phyloP scores from a whole-genome alignment of 75 land plant genomes.

The Picea glauca region DNA sequence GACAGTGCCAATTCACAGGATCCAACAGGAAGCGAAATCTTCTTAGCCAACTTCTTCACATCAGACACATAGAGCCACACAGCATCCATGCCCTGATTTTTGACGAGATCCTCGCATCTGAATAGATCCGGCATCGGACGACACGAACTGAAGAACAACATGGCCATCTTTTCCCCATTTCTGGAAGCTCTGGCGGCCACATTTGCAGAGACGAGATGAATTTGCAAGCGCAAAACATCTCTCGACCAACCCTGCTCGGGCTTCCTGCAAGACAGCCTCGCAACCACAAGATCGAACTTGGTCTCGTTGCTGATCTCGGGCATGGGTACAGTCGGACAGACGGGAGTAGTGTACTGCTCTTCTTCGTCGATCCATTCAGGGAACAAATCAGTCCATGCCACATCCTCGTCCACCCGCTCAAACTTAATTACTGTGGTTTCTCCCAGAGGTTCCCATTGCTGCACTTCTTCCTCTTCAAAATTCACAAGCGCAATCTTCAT shows the following conservation, averaged over 20 bases:
- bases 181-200: constrained; percentile 46
- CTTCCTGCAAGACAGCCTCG: constrained; percentile 58
- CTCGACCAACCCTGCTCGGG: constrained; percentile 52
- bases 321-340: constrained; percentile 77
- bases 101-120: constrained; percentile 63
- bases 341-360: constrained; percentile 41
- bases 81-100: constrained; percentile 23
- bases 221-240: constrained; percentile 71
- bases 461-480: constrained; percentile 33
- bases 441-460: constrained; percentile 26
- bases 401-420: constrained; percentile 24
- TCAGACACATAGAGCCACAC: constrained; percentile 65
- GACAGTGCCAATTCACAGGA: constrained; percentile 77
- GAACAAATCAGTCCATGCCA: constrained; percentile 70
- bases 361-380: constrained; percentile 98
- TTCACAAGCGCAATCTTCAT: constrained; percentile 59
- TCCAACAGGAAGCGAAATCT: constrained; percentile 68
- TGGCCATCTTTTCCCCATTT: constrained; percentile 38
- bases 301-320: constrained; percentile 29
- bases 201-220: constrained; percentile 59
- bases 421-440: constrained; percentile 16
- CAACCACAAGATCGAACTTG: constrained; percentile 58
- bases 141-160: constrained; percentile 53
- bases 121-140: constrained; percentile 81
- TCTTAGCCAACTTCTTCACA: constrained; percentile 41